Base-by-base conservation (phyloP, 2,329 filamentous ascomycete species). In the Xylariomycetidae sp. region DNA sequence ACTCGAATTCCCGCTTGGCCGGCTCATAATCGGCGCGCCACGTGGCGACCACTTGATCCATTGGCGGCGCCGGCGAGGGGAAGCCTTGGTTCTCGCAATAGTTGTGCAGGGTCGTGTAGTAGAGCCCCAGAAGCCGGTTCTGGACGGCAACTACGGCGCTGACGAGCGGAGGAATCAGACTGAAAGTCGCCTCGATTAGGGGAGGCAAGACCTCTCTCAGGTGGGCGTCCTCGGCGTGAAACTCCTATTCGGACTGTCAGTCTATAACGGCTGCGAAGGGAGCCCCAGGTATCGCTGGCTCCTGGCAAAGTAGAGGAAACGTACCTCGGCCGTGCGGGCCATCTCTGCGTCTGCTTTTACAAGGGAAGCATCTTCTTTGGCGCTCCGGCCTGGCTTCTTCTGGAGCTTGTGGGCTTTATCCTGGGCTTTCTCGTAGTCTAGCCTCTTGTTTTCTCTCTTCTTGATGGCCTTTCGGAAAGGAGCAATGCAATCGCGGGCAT, bases 381-480 rank as follows among this genome's bases (percentile, higher is more conserved):
- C 74, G 4, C 75, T 79, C 35, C 79, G 76, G 23, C 74, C 79
- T 15, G 73, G 64, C 58, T 92, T 92, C 54, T 79, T 80, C 46
- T 78, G 68, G 25, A 79, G 70, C 48, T 75, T 77, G 50, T 84
- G 80, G 22, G 80, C 78, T 41, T 79, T 78, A 47, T 79, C 75
- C 56, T 85, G 79, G 46, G 80, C 80, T 47, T 83, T 76, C 59
- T 94, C 87, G 52, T 79, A 92, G 55, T 93, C 87, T 38, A 89
- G 57, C 33, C 86, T 81, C 60, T 79, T 85, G 49, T 89, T 84
- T 53, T 92, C 85, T 29, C 87, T 70, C 58, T 86, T 88, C 63
- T 90, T 92, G 52, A 93, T 85, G 1, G 79, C 81, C 62, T 88
- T 92, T 51, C 83, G 80, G 54, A 92, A 69, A 2, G 82, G 79